These are phyloP conservation scores for Oxyria digyna DNA, from an alignment of 148 eudicot species.

Conservation along the genomic window DNA sequence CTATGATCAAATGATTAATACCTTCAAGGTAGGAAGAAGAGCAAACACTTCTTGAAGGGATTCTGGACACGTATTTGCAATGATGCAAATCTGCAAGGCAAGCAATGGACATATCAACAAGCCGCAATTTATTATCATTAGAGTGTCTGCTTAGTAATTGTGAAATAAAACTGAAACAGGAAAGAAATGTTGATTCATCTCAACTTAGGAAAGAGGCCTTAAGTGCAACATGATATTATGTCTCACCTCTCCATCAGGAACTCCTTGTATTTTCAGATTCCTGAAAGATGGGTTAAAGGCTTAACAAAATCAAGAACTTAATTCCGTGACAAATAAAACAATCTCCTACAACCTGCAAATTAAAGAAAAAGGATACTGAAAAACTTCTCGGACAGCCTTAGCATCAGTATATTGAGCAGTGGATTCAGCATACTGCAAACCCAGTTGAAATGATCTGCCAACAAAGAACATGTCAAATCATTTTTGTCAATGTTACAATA, in stretches of 20 bases:
- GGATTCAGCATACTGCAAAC: slow-evolving; percentile 56
- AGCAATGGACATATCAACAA: neutral
- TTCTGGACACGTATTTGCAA: slow-evolving; percentile 64
- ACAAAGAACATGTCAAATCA: slow-evolving; percentile 14
- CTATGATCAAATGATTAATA: slow-evolving; percentile 13
- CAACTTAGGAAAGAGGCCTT: neutral
- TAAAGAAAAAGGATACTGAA: slow-evolving; percentile 64
- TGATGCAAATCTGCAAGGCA: slow-evolving; percentile 54
- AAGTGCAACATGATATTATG: neutral
- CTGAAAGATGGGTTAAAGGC: slow-evolving; percentile 48
- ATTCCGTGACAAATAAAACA: slow-evolving; percentile 2
- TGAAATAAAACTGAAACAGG: neutral
- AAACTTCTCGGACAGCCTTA: slow-evolving; percentile 39
- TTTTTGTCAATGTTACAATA: neutral
- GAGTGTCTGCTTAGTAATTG: neutral
- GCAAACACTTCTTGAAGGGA: slow-evolving; percentile 64
- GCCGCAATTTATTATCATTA: neutral
- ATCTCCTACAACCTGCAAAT: neutral
- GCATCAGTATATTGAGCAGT: slow-evolving; percentile 39
- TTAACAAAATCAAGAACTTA: slow-evolving; percentile 16
- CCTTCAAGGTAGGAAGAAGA: slow-evolving; percentile 76
- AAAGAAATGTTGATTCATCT: neutral
- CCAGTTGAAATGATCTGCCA: slow-evolving; percentile 74
- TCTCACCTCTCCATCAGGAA: slow-evolving; percentile 69
- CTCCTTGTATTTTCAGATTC: slow-evolving; percentile 54